These are phyloP conservation scores for Alternaria atra DNA, from an alignment of 2,329 filamentous ascomycete genomes.

Conservation along the genomic window DNA sequence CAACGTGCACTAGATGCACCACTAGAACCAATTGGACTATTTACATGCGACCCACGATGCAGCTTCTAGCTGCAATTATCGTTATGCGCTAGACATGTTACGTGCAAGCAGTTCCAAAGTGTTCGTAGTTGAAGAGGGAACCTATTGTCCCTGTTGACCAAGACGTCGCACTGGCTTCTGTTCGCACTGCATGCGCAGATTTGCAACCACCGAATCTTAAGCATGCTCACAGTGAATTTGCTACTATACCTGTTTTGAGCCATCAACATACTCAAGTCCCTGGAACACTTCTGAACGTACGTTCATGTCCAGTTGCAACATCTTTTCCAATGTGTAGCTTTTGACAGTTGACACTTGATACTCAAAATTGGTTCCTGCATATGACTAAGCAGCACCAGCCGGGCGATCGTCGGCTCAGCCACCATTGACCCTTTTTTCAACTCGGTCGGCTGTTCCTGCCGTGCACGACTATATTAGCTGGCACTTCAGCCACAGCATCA, in stretches of 20 bases:
- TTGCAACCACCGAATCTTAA: background rate
- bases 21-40: background rate
- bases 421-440: slow-evolving; percentile 2
- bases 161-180: background rate
- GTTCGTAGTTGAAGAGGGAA: background rate
- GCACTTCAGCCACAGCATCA: background rate
- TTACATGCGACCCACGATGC: background rate
- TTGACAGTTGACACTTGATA: slow-evolving; percentile 8
- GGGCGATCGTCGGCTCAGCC: slow-evolving; percentile 9
- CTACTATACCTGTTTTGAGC: background rate
- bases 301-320: slow-evolving; percentile 2
- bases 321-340: background rate
- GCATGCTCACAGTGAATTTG: background rate
- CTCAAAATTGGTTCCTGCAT: slow-evolving; percentile 6
- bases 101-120: background rate
- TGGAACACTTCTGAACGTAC: background rate
- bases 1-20: background rate
- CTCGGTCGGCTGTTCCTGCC: slow-evolving; percentile 10
- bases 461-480: background rate
- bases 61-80: background rate
- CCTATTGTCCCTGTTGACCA: background rate
- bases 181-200: background rate
- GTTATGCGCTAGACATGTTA: background rate
- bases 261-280: background rate
- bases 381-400: slow-evolving; percentile 6